phyloP scores from a whole-genome alignment of 495 filamentous ascomycete species.

The Chaetomium cochliodes region DNA sequence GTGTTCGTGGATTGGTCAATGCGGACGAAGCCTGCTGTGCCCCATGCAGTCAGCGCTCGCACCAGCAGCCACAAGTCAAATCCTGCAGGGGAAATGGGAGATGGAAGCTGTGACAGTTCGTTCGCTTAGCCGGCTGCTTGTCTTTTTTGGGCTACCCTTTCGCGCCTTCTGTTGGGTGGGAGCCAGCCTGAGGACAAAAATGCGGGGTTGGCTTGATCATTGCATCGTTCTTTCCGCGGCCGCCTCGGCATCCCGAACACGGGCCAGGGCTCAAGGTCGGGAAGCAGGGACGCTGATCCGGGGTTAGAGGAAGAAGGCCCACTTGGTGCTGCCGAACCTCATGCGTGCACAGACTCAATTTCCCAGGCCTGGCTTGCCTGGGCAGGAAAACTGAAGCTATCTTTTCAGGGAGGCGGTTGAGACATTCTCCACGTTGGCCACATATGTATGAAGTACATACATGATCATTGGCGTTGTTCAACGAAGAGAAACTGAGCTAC shows the following conservation, averaged over 20 bases:
- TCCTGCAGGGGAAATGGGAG: slow-evolving; percentile 8
- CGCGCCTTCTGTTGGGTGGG: too few relatives aligned
- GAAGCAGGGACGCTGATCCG: slow-evolving; percentile 24
- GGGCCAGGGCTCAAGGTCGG: slow-evolving; percentile 8
- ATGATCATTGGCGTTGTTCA: too few relatives aligned
- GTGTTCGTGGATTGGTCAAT: background rate
- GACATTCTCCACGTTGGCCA: too few relatives aligned
- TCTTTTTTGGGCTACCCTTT: too few relatives aligned
- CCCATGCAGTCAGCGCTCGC: background rate
- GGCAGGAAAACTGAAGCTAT: too few relatives aligned
- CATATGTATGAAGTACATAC: too few relatives aligned
- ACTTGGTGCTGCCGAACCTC: background rate
- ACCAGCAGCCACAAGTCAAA: background rate
- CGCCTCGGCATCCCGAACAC: background rate
- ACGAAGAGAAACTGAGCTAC: too few relatives aligned
- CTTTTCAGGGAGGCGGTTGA: too few relatives aligned
- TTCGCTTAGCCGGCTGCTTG: background rate
- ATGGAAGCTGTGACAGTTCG: background rate
- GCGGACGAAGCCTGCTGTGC: background rate
- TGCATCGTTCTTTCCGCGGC: background rate
- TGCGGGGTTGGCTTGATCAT: background rate
- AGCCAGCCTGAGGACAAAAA: background rate
- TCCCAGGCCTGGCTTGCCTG: background rate
- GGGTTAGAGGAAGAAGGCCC: slow-evolving; percentile 1
- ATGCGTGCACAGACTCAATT: slow-evolving; percentile 9